A percentile compares a stretch with the other conserved stretches of the same genome.
These are phyloP conservation scores for Pythium biforme DNA, from an alignment of 352 stramenopile species.

Conservation along the genomic window DNA sequence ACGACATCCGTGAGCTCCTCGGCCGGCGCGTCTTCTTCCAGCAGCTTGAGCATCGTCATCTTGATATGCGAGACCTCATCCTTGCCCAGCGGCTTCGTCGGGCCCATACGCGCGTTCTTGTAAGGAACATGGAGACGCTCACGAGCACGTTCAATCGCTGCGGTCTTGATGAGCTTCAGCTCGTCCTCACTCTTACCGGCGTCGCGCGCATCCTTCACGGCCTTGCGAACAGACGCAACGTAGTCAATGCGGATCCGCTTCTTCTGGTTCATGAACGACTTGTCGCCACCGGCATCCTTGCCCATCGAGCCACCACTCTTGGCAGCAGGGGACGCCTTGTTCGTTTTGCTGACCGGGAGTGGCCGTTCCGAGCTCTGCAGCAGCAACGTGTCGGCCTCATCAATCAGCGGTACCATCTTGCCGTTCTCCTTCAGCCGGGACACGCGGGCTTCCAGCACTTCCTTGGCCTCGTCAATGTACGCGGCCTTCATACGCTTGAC, in stretches of 20 bases:
- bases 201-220: conserved; percentile 73
- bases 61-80: conserved; percentile 84
- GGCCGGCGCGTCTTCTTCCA: conserved; percentile 77
- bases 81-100: conserved; percentile 76
- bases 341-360: conserved; percentile 36
- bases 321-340: conserved; percentile 33
- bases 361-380: conserved; percentile 47
- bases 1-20: conserved; percentile 82
- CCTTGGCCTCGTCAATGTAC: conserved; percentile 88
- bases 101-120: conserved; percentile 71
- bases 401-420: conserved; percentile 70
- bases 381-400: conserved; percentile 73
- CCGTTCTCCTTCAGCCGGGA: conserved; percentile 78
- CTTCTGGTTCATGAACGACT: conserved; percentile 46
- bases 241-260: conserved; percentile 87
- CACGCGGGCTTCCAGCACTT: conserved; percentile 81
- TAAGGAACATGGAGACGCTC: conserved; percentile 78
- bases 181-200: conserved; percentile 78
- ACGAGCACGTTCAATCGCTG: conserved; percentile 71
- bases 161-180: conserved; percentile 60
- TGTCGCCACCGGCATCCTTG: conserved; percentile 12
- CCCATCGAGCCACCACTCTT: conserved; percentile 25
- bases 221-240: conserved; percentile 80
- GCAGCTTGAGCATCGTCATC: conserved; percentile 80
- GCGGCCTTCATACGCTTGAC: conserved; percentile 87